Conservation (phyloP, 768 basidiomycete species). For the Leccinum subgranulosum region DNA sequence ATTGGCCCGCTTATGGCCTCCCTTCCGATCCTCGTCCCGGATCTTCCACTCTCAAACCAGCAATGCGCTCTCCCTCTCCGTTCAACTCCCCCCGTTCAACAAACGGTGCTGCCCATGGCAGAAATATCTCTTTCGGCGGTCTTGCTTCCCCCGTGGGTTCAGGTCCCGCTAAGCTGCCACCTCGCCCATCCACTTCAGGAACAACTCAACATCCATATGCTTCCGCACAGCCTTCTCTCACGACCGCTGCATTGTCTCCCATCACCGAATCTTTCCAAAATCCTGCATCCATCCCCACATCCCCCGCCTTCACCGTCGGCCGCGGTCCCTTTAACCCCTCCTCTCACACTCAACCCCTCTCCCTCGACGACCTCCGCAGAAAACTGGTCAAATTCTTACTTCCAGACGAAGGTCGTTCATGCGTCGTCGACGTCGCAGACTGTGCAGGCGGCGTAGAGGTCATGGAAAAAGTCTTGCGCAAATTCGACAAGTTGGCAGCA, state of each 20-base stretch:
- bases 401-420: conserved; percentile 75
- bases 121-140: conserved; percentile 50
- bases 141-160: conserved; percentile 38
- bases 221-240: conserved; percentile 43
- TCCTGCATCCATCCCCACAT: conserved; percentile 39
- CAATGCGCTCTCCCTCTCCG: conserved; percentile 36
- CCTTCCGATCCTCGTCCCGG: conserved; percentile 60
- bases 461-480: conserved; percentile 83
- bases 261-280: conserved; percentile 61
- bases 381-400: conserved; percentile 88
- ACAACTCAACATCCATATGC: conserved; percentile 59
- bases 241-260: conserved; percentile 57
- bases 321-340: conserved; percentile 56
- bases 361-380: conserved; percentile 74
- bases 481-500: conserved; percentile 67
- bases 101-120: conserved; percentile 44
- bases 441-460: conserved; percentile 83
- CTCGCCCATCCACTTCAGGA: conserved; percentile 41
- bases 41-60: conserved; percentile 39
- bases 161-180: conserved; percentile 42
- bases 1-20: conserved; percentile 50
- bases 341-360: conserved; percentile 43
- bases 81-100: conserved; percentile 37
- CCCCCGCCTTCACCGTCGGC: conserved; percentile 55
- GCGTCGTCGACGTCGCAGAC: conserved; percentile 76